phyloP scores from a whole-genome alignment of 306 rosid genomes.

The Quercus mongolica region DNA sequence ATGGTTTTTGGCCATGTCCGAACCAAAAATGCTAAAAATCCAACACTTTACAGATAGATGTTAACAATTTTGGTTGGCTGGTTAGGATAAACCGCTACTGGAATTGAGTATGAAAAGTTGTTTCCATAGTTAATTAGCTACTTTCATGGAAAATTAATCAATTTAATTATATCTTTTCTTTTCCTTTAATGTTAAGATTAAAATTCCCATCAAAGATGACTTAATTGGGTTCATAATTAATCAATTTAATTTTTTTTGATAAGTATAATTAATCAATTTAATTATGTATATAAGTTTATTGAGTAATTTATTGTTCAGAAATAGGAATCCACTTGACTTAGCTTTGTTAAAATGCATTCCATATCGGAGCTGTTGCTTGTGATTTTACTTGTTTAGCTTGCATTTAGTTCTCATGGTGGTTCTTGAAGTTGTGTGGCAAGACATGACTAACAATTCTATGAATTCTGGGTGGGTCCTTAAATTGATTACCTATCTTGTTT shows the following conservation, averaged over 20 bases:
- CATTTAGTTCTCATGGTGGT: not conserved
- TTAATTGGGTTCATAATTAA: not conserved
- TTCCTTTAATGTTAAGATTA: not conserved
- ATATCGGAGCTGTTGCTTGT: not conserved
- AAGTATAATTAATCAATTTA: not conserved
- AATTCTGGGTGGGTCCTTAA: not conserved
- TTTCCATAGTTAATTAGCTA: not conserved
- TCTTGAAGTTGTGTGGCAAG: not conserved
- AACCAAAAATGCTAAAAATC: not conserved
- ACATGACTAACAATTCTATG: not conserved
- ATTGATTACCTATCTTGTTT: slow-evolving; percentile 3
- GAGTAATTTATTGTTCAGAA: slow-evolving; percentile 1
- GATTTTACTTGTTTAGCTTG: not conserved
- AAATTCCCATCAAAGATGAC: not conserved
- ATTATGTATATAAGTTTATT: not conserved
- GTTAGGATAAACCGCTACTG: not conserved
- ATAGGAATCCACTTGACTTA: not conserved
- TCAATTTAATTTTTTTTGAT: too few species aligned
- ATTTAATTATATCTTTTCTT: not conserved
- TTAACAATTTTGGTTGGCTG: not conserved
- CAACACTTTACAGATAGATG: not conserved
- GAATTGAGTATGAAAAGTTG: not conserved
- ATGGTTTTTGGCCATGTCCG: not conserved
- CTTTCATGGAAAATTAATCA: not conserved
- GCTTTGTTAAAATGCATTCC: slow-evolving; percentile 12